Evolutionary conservation across 805 yeast species (phyloP), one percentile per base, ranked within the genome.

Genomic region (Ogataea allantospora): DNA sequence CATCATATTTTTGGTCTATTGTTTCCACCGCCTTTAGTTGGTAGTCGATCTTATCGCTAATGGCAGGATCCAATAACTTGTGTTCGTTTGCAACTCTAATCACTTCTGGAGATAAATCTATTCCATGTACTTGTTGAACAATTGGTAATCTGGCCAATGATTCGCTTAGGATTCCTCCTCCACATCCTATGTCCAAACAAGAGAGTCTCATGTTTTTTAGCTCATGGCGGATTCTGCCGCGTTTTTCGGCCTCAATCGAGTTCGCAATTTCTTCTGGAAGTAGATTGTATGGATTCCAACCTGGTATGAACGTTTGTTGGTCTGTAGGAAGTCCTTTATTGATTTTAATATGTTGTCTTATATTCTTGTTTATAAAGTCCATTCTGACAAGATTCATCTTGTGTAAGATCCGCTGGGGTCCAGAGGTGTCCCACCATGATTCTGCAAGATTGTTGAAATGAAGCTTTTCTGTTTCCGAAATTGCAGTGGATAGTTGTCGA

Each of bases 371-470:
- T 33, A 93, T 79, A 57, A 88, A 93, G 58, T 88, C 96, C 83
- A 91, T 74, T 46, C 99, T 68, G 36, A 87, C 68, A 33, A 87
- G 67, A 58, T 93, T 93, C 99, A 93, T 91, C 63, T 88, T 85
- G 63, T 93, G 98, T 28, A 93, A 71, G 38, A 93, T 86, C 26
- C 99, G 68, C 58, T 93, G 98, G 1, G 97, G 83, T 0, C 99
- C 99, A 47, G 80, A 65, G 10, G 85, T 79, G 52, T 93, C 96
- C 99, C 99, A 93, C 99, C 99, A 93, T n/a, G 87, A 63, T n/a
- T 83, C 70, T 1, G 99, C 99, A 30, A 93, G 68, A 22, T 81
- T 77, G 50, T 85, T 79, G 63, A 93, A 93, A 61, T 93, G 98
- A 7, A 73, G 63, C 59, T 81, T 69, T 57, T 91, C 98, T 5